These are phyloP conservation scores for Trichoderma koningii DNA, from an alignment of 2,329 filamentous ascomycete genomes.

Conservation along the genomic window DNA sequence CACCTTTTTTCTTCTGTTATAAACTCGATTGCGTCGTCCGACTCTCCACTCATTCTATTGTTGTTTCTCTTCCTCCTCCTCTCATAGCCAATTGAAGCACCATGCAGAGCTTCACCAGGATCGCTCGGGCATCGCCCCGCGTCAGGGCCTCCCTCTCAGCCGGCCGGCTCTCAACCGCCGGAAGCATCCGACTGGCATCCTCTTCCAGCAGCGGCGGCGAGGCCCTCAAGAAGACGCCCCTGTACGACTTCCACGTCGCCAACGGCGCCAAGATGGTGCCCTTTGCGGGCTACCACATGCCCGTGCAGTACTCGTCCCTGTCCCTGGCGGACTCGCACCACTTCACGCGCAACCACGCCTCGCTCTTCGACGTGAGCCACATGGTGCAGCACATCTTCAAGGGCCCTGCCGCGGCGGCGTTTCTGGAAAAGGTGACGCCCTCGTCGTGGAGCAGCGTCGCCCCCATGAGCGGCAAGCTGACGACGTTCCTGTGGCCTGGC, in stretches of 20 bases:
- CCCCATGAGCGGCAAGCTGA: slow-evolving; percentile 74
- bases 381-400: slow-evolving; percentile 91
- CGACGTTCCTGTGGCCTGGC: slow-evolving; percentile 74
- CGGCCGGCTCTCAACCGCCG: slow-evolving; percentile 26
- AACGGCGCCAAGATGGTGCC: slow-evolving; percentile 91
- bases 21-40: slow-evolving; percentile 1
- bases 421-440: slow-evolving; percentile 84
- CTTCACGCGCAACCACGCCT: slow-evolving; percentile 85
- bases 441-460: slow-evolving; percentile 66
- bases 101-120: slow-evolving; percentile 40
- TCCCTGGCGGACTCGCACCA: slow-evolving; percentile 82
- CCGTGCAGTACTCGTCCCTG: slow-evolving; percentile 79
- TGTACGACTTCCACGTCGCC: slow-evolving; percentile 76
- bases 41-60: slow-evolving; percentile 21
- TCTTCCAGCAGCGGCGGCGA: slow-evolving; percentile 34
- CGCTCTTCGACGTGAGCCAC: slow-evolving; percentile 93
- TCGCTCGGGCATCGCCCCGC: slow-evolving; percentile 38
- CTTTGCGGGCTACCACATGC: slow-evolving; percentile 94
- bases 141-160: slow-evolving; percentile 33
- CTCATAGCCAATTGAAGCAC: slow-evolving; percentile 25
- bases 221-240: slow-evolving; percentile 63
- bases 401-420: slow-evolving; percentile 76
- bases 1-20: slow-evolving; percentile 1
- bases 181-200: slow-evolving; percentile 37
- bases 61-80: slow-evolving; percentile 15